A percentile compares a stretch with the other conserved stretches of the same genome.
These are phyloP conservation scores for Sphagnum fallax DNA, from an alignment of 228 moss, liverwort and hornwort species.

Conservation along the genomic window DNA sequence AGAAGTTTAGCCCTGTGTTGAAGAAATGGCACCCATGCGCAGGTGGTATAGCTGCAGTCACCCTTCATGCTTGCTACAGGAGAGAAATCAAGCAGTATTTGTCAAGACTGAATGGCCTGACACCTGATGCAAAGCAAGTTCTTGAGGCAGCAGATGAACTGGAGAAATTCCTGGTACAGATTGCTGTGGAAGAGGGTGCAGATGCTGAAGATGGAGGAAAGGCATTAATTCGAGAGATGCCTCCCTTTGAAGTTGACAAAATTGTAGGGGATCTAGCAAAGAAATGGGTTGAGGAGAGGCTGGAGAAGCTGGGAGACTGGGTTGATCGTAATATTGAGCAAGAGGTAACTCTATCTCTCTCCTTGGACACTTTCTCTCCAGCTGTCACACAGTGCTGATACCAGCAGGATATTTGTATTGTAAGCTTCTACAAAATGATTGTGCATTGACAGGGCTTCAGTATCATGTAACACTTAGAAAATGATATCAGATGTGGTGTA, in stretches of 20 bases:
- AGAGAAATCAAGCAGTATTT: conserved; percentile 65
- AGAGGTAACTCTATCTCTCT: conserved; percentile 38
- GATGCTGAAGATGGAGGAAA: conserved; percentile 94
- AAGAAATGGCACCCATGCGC: conserved; percentile 78
- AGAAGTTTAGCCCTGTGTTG: conserved; percentile 48
- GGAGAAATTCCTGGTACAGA: conserved; percentile 73
- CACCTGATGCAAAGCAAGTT: conserved; percentile 66
- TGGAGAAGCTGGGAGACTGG: conserved; percentile 57
- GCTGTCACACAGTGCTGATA: too few species aligned
- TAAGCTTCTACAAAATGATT: too few species aligned
- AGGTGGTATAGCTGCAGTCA: conserved; percentile 82
- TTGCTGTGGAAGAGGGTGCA: conserved; percentile 80
- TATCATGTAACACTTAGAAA: too few species aligned
- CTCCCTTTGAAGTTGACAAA: conserved; percentile 72
- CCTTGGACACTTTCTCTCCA: not conserved
- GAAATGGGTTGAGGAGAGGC: conserved; percentile 69
- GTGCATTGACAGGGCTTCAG: too few species aligned
- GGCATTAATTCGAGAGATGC: conserved; percentile 80
- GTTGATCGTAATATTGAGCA: conserved; percentile 53
- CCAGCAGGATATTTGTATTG: too few species aligned
- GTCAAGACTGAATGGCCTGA: conserved; percentile 34
- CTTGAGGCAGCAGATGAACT: conserved; percentile 64
- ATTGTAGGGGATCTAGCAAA: conserved; percentile 54
- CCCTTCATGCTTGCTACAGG: conserved; percentile 72
- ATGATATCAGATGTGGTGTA: too few species aligned